Conservation (phyloP, 352 stramenopile genomes). For the Pythium aquatile region DNA sequence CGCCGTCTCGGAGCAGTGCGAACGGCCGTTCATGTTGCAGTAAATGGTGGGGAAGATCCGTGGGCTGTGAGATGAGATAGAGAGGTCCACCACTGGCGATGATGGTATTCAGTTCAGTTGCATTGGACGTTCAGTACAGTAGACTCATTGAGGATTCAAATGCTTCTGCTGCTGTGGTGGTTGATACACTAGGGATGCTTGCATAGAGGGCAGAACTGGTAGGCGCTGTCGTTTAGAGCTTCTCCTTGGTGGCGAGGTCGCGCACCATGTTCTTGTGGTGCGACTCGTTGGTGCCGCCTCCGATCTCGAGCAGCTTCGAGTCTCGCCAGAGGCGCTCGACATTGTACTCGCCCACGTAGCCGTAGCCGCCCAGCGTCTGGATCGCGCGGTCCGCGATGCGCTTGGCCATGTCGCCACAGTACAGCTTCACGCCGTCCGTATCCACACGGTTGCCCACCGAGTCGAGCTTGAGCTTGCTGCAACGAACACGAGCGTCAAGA, state of each 20-base stretch:
- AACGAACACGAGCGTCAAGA: background rate
- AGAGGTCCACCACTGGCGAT: background rate
- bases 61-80: no score
- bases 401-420: conserved; percentile 97
- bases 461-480: conserved; percentile 92
- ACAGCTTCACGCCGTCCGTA: conserved; percentile 98
- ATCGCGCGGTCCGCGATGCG: conserved; percentile 97
- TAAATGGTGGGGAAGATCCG: background rate
- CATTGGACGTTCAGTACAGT: background rate
- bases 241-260: conserved; percentile 49
- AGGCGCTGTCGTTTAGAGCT: conserved; percentile 28
- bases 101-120: background rate
- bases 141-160: background rate
- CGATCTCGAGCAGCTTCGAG: conserved; percentile 99
- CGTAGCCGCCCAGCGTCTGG: conserved; percentile 96
- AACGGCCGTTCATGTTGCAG: background rate
- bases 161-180: background rate
- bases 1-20: background rate
- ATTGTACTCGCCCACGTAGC: conserved; percentile 99
- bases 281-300: conserved; percentile 98
- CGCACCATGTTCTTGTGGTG: conserved; percentile 99
- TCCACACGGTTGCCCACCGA: conserved; percentile 95
- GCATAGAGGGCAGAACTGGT: background rate
- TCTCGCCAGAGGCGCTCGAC: conserved; percentile 98
- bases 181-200: background rate